Evolutionary conservation across 139 green algal genomes (phyloP).

Genomic region (Chlorella sp.): DNA sequence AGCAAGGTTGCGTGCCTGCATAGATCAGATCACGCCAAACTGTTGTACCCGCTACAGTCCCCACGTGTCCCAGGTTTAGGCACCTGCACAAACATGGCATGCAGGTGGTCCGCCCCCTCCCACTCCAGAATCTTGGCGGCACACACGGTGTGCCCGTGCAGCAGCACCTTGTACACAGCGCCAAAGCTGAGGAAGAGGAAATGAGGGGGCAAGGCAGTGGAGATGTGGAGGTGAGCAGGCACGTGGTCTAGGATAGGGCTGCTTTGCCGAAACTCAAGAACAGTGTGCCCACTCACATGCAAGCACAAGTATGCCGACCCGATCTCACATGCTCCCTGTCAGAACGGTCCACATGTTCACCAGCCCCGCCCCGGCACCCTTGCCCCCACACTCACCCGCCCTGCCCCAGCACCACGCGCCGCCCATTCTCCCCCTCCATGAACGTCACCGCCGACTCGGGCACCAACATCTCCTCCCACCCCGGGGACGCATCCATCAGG

Average conservation of each 20-base stretch:
- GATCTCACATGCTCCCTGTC: not conserved
- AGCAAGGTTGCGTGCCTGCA: no score
- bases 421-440: not conserved
- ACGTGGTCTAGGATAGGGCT: not conserved
- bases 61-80: no score
- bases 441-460: not conserved
- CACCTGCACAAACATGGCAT: not conserved
- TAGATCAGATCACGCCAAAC: no score
- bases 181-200: not conserved
- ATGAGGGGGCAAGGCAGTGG: not conserved
- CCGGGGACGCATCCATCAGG: not conserved
- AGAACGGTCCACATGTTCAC: no score
- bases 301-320: not conserved
- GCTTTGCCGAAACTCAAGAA: not conserved
- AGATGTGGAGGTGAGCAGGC: not conserved
- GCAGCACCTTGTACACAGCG: not conserved
- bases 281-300: not conserved
- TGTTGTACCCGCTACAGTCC: no score
- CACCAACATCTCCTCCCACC: not conserved
- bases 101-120: not conserved
- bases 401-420: not conserved
- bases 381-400: not conserved
- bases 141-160: conserved; percentile 8
- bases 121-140: conserved; percentile 13
- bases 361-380: not conserved